Conservation (phyloP, 805 yeast genomes). For the Myxozyma mucilagina region DNA sequence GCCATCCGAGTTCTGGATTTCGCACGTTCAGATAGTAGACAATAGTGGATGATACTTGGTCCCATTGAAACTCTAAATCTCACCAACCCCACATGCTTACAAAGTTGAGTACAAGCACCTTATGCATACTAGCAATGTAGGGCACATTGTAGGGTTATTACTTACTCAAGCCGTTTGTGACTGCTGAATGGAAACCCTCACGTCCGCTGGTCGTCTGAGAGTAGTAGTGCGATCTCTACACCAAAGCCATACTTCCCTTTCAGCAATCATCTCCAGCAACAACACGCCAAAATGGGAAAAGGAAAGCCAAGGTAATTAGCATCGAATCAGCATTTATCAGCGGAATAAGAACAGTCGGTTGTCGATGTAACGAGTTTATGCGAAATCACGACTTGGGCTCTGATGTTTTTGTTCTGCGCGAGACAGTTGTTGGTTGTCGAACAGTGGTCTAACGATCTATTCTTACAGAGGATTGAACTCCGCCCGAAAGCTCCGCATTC, state of each 20-base stretch:
- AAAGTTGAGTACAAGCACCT: background rate
- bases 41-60: background rate
- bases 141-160: background rate
- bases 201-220: too few relatives aligned
- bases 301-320: constrained; percentile 73
- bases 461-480: constrained; percentile 91
- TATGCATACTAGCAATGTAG: background rate
- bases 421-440: background rate
- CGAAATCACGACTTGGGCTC: background rate
- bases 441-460: background rate
- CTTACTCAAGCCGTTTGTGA: background rate
- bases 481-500: constrained; percentile 99
- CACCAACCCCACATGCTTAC: background rate
- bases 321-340: background rate
- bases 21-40: background rate
- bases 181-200: constrained; percentile 2
- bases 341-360: background rate
- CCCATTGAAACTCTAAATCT: background rate
- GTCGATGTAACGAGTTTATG: too few relatives aligned
- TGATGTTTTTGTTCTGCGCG: background rate
- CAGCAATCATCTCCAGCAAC: constrained; percentile 10
- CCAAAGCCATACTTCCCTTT: constrained; percentile 2
- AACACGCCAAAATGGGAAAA: constrained; percentile 84
- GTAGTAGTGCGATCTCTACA: background rate
- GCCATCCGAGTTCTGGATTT: background rate